These are phyloP conservation scores for Phytophthora pisi DNA, from an alignment of 352 stramenopile species.

Conservation along the genomic window DNA sequence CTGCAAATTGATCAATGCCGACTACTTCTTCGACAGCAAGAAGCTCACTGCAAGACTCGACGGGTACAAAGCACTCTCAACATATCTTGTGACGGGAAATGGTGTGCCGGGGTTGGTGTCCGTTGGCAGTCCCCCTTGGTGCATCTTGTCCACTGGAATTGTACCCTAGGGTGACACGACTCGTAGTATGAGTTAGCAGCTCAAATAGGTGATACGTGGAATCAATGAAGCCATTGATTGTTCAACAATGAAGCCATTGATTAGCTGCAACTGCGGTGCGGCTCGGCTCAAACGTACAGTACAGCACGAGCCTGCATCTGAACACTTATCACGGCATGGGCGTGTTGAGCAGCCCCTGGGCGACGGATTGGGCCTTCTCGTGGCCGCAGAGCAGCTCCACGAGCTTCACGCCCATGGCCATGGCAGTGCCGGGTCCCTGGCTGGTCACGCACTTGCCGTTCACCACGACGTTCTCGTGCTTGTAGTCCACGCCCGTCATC, in stretches of 20 bases:
- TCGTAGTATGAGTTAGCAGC: neutral
- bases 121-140: neutral
- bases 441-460: slow-evolving; percentile 81
- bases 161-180: no score
- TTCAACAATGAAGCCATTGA: neutral
- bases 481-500: slow-evolving; percentile 57
- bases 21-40: neutral
- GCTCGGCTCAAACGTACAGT: neutral
- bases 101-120: neutral
- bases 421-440: slow-evolving; percentile 75
- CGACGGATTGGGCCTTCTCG: slow-evolving; percentile 67
- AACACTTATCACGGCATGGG: slow-evolving; percentile 21
- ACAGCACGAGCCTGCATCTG: neutral
- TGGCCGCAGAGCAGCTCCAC: slow-evolving; percentile 72
- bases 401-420: slow-evolving; percentile 85
- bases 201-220: no score
- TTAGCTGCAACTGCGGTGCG: neutral
- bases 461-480: slow-evolving; percentile 66
- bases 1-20: neutral
- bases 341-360: slow-evolving; percentile 62
- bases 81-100: no score
- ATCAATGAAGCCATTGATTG: neutral
- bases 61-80: neutral
- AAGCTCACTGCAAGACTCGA: neutral
- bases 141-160: no score